Base-by-base conservation (phyloP, 139 green algal genomes). In the Chara braunii region DNA sequence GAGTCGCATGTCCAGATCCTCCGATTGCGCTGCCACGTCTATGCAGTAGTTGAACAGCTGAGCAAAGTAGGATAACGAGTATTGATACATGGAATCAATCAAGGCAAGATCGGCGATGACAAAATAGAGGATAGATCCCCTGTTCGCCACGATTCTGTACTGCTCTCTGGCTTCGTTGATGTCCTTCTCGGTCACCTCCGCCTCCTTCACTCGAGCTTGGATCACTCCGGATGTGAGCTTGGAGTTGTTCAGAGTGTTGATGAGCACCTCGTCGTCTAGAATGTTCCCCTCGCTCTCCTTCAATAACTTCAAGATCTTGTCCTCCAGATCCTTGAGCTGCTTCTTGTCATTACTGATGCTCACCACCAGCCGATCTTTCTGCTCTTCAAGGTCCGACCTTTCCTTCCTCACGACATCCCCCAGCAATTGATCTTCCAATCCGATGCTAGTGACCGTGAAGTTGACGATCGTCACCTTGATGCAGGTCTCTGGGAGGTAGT, bases 381-480 rank as follows among this genome's bases (percentile, higher is more conserved):
- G 64, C 75, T 82, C 78, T 62, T 81, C 78, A 55, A 84, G 67
- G 23, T 87, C 87, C 1, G 84, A 81, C 7, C 83, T 70, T 68
- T 94, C 87, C 57, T 80, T 82, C 0, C 83, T 72, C 40, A 94
- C 85, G 31, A 92, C 81, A 48, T 91, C 78, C 3, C 80, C 84
- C 40, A 94, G 75, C 45, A 94, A 81, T 78, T 94, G 87, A 61
- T 94, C 86, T 76, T 94, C 87, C 42, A 92, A 67, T 18, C 85
- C 87, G 22, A 64, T 74, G 37, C 60, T 57, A 14, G 82, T 87
- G 11, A 87, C 82, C 8, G 84, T 89, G 72, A 94, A 94, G 80
- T 94, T 92, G 56, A 94, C 85, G 40, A 94, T 55, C n/a, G 78
- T 86, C 26, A 88, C 78, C 78, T 90, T 89, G 68, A 88, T 89